phyloP scores from a whole-genome alignment of 2,329 filamentous ascomycete species.

The Acarospora socialis region DNA sequence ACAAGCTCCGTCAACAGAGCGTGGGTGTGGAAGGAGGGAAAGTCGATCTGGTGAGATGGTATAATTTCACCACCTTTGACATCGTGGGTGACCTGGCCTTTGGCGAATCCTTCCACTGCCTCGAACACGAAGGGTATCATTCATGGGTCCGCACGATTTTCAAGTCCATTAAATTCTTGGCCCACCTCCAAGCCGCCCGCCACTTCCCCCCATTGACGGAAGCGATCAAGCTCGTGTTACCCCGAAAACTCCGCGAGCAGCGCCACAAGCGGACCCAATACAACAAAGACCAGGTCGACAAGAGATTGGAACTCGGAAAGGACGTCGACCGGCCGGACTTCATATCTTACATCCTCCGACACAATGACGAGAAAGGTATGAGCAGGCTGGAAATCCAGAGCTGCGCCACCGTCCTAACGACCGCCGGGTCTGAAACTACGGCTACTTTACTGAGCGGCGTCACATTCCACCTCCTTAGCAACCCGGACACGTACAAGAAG shows the following conservation, averaged over 20 bases:
- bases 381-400: slow-evolving; percentile 25
- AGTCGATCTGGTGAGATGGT: slow-evolving; percentile 22
- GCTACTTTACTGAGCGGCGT: slow-evolving; percentile 27
- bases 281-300: slow-evolving; percentile 17
- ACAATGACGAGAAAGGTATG: slow-evolving; percentile 19
- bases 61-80: slow-evolving; percentile 26
- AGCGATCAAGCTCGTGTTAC: slow-evolving; percentile 1
- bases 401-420: slow-evolving; percentile 25
- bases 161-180: slow-evolving; percentile 16
- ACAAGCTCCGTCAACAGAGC: slow-evolving; percentile 12
- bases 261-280: slow-evolving; percentile 9
- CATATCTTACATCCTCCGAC: slow-evolving; percentile 22
- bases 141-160: slow-evolving; percentile 27
- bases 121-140: slow-evolving; percentile 23
- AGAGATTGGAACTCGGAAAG: slow-evolving; percentile 16
- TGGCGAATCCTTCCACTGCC: slow-evolving; percentile 26
- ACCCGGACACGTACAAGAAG: slow-evolving; percentile 17
- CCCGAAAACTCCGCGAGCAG: slow-evolving; percentile 7
- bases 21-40: slow-evolving; percentile 1
- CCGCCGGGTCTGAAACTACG: slow-evolving; percentile 33
- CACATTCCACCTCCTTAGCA: slow-evolving; percentile 20
- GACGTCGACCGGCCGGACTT: slow-evolving; percentile 24
- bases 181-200: slow-evolving; percentile 8
- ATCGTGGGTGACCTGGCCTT: slow-evolving; percentile 29
- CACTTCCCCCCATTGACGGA: slow-evolving; percentile 7